Percentiles rank a stretch among this genome's conserved stretches.
Conservation (phyloP, 352 stramenopile species). For the Phytopythium aichiense region DNA sequence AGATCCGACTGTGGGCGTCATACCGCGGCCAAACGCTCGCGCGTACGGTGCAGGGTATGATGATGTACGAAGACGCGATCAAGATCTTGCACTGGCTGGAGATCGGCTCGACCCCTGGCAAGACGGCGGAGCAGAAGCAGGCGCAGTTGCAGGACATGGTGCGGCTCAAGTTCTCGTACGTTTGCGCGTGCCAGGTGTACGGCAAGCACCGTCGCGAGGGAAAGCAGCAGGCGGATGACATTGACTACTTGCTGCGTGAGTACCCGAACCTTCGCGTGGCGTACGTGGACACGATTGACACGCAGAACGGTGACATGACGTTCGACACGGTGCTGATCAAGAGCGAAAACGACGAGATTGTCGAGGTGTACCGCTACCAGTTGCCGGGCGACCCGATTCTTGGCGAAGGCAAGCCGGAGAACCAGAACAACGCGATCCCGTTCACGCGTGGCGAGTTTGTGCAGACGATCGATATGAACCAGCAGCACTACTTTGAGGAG, state of each 20-base stretch:
- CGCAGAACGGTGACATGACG: constrained; percentile 27
- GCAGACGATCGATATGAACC: constrained; percentile 90
- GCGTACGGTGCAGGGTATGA: constrained; percentile 81
- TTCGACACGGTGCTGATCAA: constrained; percentile 81
- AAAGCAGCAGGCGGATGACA: constrained; percentile 71
- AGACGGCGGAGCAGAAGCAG: constrained; percentile 73
- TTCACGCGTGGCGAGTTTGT: constrained; percentile 84
- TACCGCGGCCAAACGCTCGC: constrained; percentile 78
- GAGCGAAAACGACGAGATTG: constrained; percentile 66
- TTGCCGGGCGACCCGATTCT: constrained; percentile 79
- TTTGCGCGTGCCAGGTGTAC: constrained; percentile 83
- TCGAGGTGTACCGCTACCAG: constrained; percentile 78
- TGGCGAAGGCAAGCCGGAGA: constrained; percentile 81
- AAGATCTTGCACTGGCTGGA: constrained; percentile 86
- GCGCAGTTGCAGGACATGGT: constrained; percentile 80
- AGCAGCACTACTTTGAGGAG: constrained; percentile 86
- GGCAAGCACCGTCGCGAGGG: constrained; percentile 65
- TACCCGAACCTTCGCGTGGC: constrained; percentile 84
- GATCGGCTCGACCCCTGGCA: constrained; percentile 65
- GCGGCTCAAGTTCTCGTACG: constrained; percentile 84
- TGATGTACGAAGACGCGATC: constrained; percentile 86
- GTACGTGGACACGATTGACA: constrained; percentile 72
- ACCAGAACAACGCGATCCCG: constrained; percentile 79
- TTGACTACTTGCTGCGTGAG: constrained; percentile 75
- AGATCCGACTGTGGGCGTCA: constrained; percentile 79